Base-by-base conservation (phyloP, 73 alveolate genomes). In the Blepharisma stoltei region DNA sequence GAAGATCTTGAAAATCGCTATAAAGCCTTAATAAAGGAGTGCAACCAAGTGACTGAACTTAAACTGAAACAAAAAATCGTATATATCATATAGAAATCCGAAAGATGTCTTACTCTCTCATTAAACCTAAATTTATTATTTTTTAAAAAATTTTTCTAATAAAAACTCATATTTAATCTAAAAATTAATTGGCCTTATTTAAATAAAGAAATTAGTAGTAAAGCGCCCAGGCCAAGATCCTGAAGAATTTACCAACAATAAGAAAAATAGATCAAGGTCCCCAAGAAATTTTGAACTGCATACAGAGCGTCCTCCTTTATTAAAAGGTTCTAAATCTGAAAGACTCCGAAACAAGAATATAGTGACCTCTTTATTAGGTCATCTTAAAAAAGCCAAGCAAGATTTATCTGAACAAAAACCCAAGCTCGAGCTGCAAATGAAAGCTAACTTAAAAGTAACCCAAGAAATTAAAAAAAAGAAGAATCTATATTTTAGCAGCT, bases 341-440 rank as follows among this genome's bases (percentile, higher is more conserved):
- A n/a, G 45, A 2, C 18, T 20, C 5, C 37, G 73, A 38, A 60
- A 60, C 23, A n/a, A 60, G 46, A 60, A 60, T 14, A 60, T 60
- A 25, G n/a, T 60, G 11, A 25, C 18, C 2, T 60, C 45, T 18
- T 14, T 60, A 9, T 14, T 60, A 14, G 23, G 45, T 25, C 73
- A 60, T 25, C 73, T 60, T 8, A 14, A 60, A 60, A 60, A 60
- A 25, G 73, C 73, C 18, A 60, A 60, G 73, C 46, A 60, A 14
- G 73, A 25, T 8, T 18, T 60, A 14, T 8, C 14, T 60, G 14
- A 14, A n/a, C 73, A 18, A 14, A 60, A 25, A 60, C 46, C 14
- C 18, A 60, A 8, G 46, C 14, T 25, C 45, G 73, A 60, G 18
- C 14, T 14, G 14, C 73, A 60, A 25, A n/a, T 14, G 73, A 60